Evolutionary conservation across 176 grass and related monocot species (phyloP).

Genomic region (Otatea glauca): DNA sequence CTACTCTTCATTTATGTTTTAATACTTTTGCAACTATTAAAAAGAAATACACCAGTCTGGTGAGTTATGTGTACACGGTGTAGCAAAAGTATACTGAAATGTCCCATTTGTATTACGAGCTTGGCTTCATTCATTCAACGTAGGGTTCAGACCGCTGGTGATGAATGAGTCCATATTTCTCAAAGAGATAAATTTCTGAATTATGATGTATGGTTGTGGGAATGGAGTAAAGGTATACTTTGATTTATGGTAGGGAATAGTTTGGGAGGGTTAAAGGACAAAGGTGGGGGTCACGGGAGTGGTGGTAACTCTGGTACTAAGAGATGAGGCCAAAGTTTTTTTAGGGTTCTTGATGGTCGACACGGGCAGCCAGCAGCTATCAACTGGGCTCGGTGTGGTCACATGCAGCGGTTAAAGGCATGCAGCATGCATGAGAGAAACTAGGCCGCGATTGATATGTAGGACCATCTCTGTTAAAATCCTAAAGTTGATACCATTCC

Average conservation of each 20-base stretch:
- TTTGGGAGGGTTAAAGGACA: slow-evolving; percentile 52
- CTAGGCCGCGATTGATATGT: background rate
- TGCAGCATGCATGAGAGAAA: slow-evolving; percentile 10
- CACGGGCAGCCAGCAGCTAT: slow-evolving; percentile 53
- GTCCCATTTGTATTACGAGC: background rate
- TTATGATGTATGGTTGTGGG: background rate
- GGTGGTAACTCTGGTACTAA: no score
- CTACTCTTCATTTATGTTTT: no score
- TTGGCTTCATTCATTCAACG: background rate
- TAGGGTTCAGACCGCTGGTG: slow-evolving; percentile 18
- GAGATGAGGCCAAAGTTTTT: slow-evolving; percentile 42
- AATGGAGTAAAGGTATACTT: background rate
- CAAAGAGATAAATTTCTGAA: background rate
- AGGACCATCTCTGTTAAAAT: slow-evolving; percentile 38
- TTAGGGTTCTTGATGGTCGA: slow-evolving; percentile 49
- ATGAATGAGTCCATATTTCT: slow-evolving; percentile 36
- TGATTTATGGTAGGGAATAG: slow-evolving; percentile 34
- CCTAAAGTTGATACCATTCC: background rate
- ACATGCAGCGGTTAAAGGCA: slow-evolving; percentile 58
- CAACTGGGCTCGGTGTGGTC: slow-evolving; percentile 42
- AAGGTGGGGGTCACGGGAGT: slow-evolving; percentile 75
- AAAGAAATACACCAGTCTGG: background rate
- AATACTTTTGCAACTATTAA: no score
- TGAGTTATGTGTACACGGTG: background rate
- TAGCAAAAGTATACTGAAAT: background rate